Evolutionary conservation across 768 basidiomycete genomes (phyloP).

Genomic region (Cystobasidiopsis lactophilus): DNA sequence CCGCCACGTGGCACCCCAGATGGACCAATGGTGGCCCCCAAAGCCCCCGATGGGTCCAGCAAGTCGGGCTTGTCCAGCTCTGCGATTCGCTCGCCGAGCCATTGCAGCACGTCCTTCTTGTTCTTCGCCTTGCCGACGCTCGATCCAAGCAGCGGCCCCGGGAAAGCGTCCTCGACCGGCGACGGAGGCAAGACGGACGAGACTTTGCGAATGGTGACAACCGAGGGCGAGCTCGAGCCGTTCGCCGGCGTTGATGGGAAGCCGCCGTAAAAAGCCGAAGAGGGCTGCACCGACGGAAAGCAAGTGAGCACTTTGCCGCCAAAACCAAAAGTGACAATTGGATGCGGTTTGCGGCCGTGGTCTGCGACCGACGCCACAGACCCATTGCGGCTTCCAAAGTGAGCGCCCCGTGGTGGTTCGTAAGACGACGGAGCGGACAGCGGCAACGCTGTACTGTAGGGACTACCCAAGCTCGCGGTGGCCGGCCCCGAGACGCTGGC

Average conservation of each 20-base stretch:
- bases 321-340: constrained; percentile 73
- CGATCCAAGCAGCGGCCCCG: constrained; percentile 50
- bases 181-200: constrained; percentile 46
- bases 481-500: too few species aligned
- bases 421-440: too few species aligned
- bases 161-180: constrained; percentile 44
- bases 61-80: constrained; percentile 46
- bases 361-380: too few species aligned
- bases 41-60: constrained; percentile 6
- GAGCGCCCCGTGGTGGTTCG: too few species aligned
- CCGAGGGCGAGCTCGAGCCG: too few species aligned
- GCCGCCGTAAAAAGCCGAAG: constrained; percentile 35
- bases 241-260: constrained; percentile 60
- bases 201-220: constrained; percentile 38
- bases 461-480: too few species aligned
- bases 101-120: constrained; percentile 64
- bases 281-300: constrained; percentile 31
- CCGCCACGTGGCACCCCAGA: too few species aligned
- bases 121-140: constrained; percentile 36
- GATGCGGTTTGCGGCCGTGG: too few species aligned
- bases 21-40: constrained; percentile 27
- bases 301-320: constrained; percentile 78
- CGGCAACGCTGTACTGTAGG: too few species aligned
- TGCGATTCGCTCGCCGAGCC: constrained; percentile 48
- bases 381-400: too few species aligned